Evolutionary conservation across 768 basidiomycete genomes (phyloP), one percentile per base, ranked within the genome.

Genomic region (Trichaptum fuscoviolaceum): DNA sequence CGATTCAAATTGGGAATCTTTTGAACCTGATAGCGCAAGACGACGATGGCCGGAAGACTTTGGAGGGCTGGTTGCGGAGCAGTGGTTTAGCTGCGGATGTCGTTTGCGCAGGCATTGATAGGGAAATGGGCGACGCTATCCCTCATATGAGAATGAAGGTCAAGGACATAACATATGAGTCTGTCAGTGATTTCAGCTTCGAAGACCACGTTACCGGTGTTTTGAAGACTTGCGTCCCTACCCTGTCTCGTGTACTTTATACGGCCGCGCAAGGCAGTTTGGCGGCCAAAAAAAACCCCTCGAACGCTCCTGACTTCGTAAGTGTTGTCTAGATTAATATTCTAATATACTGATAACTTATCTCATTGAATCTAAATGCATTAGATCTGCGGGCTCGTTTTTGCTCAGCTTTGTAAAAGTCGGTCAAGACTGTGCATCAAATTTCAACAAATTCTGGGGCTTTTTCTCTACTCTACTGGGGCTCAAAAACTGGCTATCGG

Each of bases 391-490:
- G 42, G 42, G 3, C 12, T 52, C 42, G 42, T 52, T 12, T 52
- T 52, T 52, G 42, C 42, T 12, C 42, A 52, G 10, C 42, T 52
- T 52, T 52, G 42, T 52, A 52, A 52, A 4, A 52, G 42, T 52
- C 42, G 42, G 42, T 52, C 42, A 52, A 52, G 20, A 52, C 42
- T 52, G 42, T 52, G 42, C 20, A 52, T 52, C 20, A 52, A 52
- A 52, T 52, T 52, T 20, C 42, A 71, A 27, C 68, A 72, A 0
- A 69, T 76, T 12, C 64, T 77, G 27, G 70, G 70, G 0, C 65
- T 79, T 1, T 80, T 77, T 60, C 64, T 77, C 0, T 79, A 77
- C 66, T 75, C 75, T 1, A 68, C 69, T 1, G 78, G 78, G 0
- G 72, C 76, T 0, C 74, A 75, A 35, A 70, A 76, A 0, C 79